Base-by-base conservation (phyloP, 768 basidiomycete species). In the Amanita rubescens region DNA sequence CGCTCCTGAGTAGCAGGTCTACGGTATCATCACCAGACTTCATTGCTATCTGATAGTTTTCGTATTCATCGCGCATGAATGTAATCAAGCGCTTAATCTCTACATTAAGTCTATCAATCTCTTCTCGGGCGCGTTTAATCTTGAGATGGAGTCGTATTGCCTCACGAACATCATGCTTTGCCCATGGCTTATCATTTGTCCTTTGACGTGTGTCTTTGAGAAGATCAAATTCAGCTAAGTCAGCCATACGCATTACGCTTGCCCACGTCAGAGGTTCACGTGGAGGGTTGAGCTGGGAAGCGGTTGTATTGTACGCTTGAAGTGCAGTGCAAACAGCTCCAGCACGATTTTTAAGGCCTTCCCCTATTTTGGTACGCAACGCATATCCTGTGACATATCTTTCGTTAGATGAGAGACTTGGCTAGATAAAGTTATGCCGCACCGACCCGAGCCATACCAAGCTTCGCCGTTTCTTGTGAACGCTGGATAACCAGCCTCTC, bases 171-270 rank as follows among this genome's bases (percentile, higher is more conserved):
- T 43, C 42, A 8, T 60, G 58, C 2, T 35, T 41, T 12, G 60
- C 53, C 64, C 64, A 65, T 2, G 42, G 47, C 48, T 60, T 53
- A n/a, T 56, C 27, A 11, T 39, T 51, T 30, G 65, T 57, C 37
- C 63, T 58, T 25, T 58, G 24, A 1, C 62, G 53, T 2, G 58
- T 39, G 22, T 56, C 53, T 8, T 59, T 55, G 17, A 65, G 56
- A 22, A 65, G 49, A 19, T 59, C 57, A 45, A 60, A 63, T n/a
- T 61, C 60, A 8, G 27, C 27, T 30, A 30, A 30, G 8, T 30
- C 27, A 8, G 27, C 27, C 5, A 30, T 30, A 30, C 1, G 55
- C 44, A 39, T 59, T 41, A 30, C 17, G 20, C 17, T 19, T 22
- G 10, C 43, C 43, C 43, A 45, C 10, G 10, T 30, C 20, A 45